Evolutionary conservation across 495 filamentous ascomycete species (phyloP).

Genomic region (Penicillium cataractarum): DNA sequence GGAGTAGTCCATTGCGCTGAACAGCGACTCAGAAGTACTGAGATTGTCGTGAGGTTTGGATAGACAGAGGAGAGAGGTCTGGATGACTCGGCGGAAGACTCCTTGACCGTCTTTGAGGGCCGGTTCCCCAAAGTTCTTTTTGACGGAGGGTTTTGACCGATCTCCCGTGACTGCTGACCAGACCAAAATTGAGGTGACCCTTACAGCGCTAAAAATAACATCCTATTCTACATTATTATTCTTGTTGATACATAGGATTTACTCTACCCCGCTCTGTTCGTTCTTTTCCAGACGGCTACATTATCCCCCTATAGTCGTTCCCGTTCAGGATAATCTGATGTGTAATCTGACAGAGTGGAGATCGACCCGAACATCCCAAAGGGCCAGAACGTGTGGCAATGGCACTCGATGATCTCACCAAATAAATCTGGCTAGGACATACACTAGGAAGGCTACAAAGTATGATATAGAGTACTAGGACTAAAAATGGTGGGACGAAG

Average conservation of each 20-base stretch:
- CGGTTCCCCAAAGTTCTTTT: constrained; percentile 8
- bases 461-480: neutral
- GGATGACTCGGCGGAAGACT: neutral
- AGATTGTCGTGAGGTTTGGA: constrained; percentile 6
- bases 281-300: too few relatives aligned
- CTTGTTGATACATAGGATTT: too few relatives aligned
- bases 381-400: constrained; percentile 14
- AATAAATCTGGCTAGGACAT: neutral
- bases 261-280: too few relatives aligned
- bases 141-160: constrained; percentile 6
- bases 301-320: too few relatives aligned
- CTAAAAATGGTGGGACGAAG: neutral
- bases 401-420: constrained; percentile 30
- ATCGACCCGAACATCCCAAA: constrained; percentile 13
- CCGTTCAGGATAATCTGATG: neutral
- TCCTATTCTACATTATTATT: too few relatives aligned
- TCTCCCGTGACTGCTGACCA: constrained; percentile 4
- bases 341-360: neutral
- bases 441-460: neutral
- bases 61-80: constrained; percentile 1
- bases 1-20: constrained; percentile 43
- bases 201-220: neutral
- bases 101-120: constrained; percentile 7
- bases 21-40: neutral
- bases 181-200: too few relatives aligned